A percentile compares a stretch with the other conserved stretches of the same genome.
phyloP scores from a whole-genome alignment of 768 basidiomycete genomes.

The Candolleomyces aberdarensis region DNA sequence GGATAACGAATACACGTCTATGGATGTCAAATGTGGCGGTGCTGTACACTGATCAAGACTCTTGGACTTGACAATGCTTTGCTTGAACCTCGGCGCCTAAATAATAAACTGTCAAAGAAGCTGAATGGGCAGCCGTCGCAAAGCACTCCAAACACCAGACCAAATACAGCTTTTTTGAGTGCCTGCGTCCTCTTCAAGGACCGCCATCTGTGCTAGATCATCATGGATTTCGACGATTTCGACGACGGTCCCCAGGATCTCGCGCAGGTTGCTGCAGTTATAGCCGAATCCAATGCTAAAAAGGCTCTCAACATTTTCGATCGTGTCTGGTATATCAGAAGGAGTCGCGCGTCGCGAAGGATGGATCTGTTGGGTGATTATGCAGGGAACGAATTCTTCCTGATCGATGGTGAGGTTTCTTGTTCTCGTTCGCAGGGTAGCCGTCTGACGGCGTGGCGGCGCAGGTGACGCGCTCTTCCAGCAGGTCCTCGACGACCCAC shows the following conservation, averaged over 20 bases:
- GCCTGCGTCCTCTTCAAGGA: too few relatives aligned
- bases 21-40: too few relatives aligned
- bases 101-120: too few relatives aligned
- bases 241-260: slow-evolving; percentile 1
- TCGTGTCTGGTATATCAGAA: slow-evolving; percentile 13
- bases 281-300: not conserved
- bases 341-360: slow-evolving; percentile 23
- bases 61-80: too few relatives aligned
- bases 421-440: not conserved
- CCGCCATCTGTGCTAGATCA: not conserved
- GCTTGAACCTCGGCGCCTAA: too few relatives aligned
- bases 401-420: slow-evolving; percentile 52
- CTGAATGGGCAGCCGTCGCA: too few relatives aligned
- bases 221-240: slow-evolving; percentile 19
- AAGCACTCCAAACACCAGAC: too few relatives aligned
- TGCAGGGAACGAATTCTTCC: slow-evolving; percentile 61
- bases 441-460: slow-evolving; percentile 1
- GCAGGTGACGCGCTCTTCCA: slow-evolving; percentile 63
- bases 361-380: slow-evolving; percentile 76
- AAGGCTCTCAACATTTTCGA: slow-evolving; percentile 14
- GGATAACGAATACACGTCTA: too few relatives aligned
- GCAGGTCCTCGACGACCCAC: slow-evolving; percentile 53
- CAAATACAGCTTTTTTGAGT: too few relatives aligned
- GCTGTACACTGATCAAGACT: too few relatives aligned
- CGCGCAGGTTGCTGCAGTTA: not conserved